Conservation (phyloP, 306 rosid genomes). For the Prunus kanzakura region DNA sequence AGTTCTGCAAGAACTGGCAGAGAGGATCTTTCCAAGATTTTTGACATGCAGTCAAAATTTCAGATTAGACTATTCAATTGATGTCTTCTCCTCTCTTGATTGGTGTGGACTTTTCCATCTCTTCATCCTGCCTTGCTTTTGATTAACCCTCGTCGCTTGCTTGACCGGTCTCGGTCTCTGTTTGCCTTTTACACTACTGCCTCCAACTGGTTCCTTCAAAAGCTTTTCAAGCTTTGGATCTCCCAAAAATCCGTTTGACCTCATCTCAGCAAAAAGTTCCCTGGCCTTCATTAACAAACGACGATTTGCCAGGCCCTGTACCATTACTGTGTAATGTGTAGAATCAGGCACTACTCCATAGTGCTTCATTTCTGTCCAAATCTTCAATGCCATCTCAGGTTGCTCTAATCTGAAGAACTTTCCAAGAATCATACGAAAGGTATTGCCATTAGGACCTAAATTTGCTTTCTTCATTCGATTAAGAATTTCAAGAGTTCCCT, state of each 20-base stretch:
- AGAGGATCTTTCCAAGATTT: neutral
- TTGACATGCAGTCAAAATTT: neutral
- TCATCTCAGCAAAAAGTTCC: slow-evolving; percentile 63
- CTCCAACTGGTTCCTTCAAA: slow-evolving; percentile 42
- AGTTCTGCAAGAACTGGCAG: no score
- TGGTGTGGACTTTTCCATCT: slow-evolving; percentile 24
- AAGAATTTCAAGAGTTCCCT: slow-evolving; percentile 60
- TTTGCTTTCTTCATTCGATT: slow-evolving; percentile 57
- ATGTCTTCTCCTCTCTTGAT: slow-evolving; percentile 17
- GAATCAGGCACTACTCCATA: slow-evolving; percentile 48
- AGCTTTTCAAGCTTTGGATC: slow-evolving; percentile 67
- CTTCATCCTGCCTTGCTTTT: slow-evolving; percentile 27
- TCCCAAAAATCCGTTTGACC: slow-evolving; percentile 46
- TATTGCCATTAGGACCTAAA: slow-evolving; percentile 53
- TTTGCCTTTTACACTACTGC: slow-evolving; percentile 21
- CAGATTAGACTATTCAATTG: neutral
- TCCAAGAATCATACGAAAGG: slow-evolving; percentile 53
- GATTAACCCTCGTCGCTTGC: slow-evolving; percentile 20
- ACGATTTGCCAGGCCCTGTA: slow-evolving; percentile 61
- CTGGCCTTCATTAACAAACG: slow-evolving; percentile 58
- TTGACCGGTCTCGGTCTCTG: slow-evolving; percentile 24
- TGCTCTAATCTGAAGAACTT: slow-evolving; percentile 57
- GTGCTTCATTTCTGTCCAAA: slow-evolving; percentile 65
- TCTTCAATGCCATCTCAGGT: slow-evolving; percentile 65
- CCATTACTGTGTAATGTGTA: slow-evolving; percentile 54